Evolutionary conservation across 257 asterid genomes (phyloP).

Genomic region (Gynochthodes officinalis): DNA sequence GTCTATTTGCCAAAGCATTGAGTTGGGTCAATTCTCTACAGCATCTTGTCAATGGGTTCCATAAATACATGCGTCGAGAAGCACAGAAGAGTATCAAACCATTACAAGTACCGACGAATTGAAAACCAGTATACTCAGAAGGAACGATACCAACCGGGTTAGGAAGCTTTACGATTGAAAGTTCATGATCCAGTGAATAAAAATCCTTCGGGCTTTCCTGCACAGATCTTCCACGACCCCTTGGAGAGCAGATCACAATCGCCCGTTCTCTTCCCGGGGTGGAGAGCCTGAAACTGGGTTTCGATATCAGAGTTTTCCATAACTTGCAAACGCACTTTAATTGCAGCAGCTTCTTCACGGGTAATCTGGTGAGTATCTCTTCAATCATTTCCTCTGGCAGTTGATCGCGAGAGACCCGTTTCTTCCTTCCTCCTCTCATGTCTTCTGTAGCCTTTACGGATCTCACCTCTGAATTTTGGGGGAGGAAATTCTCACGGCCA

Average conservation of each 20-base stretch:
- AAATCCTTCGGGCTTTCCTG: too few species aligned
- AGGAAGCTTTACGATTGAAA: neutral
- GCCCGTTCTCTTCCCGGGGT: neutral
- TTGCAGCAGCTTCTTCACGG: neutral
- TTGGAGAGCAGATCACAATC: neutral
- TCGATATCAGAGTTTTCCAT: neutral
- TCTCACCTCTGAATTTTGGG: too few species aligned
- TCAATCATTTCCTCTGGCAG: neutral
- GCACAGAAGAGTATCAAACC: neutral
- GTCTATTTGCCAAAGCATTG: neutral
- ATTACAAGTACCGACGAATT: neutral
- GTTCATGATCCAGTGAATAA: too few species aligned
- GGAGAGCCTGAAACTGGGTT: neutral
- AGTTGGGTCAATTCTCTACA: neutral
- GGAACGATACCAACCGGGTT: neutral
- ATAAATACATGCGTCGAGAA: neutral
- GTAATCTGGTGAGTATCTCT: neutral
- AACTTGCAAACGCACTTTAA: neutral
- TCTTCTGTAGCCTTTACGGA: too few species aligned
- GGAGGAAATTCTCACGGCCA: too few species aligned
- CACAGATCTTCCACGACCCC: neutral
- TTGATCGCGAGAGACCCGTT: neutral
- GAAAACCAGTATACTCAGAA: neutral
- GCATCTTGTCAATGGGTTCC: neutral
- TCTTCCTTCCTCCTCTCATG: neutral